Percentiles rank a stretch among this genome's conserved stretches.
Evolutionary conservation across 139 green algal species (phyloP).

Genomic region (Coelastrella sp.): DNA sequence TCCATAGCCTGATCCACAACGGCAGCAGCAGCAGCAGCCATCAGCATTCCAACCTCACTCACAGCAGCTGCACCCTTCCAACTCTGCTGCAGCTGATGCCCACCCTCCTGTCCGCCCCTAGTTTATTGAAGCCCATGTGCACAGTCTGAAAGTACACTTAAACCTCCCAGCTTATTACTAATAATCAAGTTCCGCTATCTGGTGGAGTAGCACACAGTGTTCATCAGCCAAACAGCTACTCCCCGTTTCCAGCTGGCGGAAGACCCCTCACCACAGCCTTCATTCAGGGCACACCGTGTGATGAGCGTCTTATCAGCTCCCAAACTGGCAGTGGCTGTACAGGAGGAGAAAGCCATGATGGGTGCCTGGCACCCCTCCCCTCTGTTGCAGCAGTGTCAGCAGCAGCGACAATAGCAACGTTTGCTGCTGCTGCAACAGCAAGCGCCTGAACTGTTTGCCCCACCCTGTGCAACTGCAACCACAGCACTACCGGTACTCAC

Average conservation of each 20-base stretch:
- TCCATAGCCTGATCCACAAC: too few relatives aligned
- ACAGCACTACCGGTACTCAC: too few relatives aligned
- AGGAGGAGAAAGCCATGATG: background rate
- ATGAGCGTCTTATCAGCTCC: too few relatives aligned
- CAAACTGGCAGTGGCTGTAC: background rate
- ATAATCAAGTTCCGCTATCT: background rate
- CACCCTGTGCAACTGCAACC: too few relatives aligned
- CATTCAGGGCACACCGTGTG: background rate
- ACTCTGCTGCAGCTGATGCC: background rate
- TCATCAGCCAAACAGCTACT: background rate
- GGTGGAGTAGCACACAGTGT: background rate
- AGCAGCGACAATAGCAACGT: background rate
- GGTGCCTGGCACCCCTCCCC: background rate
- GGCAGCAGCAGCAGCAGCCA: background rate
- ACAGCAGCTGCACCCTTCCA: background rate
- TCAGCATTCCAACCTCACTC: background rate
- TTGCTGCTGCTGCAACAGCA: background rate
- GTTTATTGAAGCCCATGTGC: background rate
- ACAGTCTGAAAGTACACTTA: background rate
- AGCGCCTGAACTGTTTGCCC: background rate
- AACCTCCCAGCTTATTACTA: background rate
- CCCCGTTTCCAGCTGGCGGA: background rate
- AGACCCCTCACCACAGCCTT: background rate
- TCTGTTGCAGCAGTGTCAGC: background rate
- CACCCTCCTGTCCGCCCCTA: background rate